Percentiles rank a stretch among this genome's conserved stretches.
These are phyloP conservation scores for Phytophthora fragariaefolia DNA, from an alignment of 352 stramenopile species.

Conservation along the genomic window DNA sequence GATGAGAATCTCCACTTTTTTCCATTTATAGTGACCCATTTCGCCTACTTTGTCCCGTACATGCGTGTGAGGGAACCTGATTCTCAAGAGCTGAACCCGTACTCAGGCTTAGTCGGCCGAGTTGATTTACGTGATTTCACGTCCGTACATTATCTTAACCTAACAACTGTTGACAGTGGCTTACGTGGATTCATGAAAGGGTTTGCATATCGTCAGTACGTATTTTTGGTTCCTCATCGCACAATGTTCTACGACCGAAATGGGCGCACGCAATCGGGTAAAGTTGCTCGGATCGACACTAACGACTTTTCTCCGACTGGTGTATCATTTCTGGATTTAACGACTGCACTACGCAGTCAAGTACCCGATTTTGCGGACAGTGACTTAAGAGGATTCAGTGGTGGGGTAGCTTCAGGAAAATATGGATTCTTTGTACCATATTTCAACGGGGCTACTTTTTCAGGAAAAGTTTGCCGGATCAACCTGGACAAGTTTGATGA, in stretches of 20 bases:
- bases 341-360: conserved; percentile 60
- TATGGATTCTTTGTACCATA: conserved; percentile 85
- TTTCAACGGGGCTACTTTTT: conserved; percentile 72
- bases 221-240: conserved; percentile 71
- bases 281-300: conserved; percentile 77
- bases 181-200: conserved; percentile 72
- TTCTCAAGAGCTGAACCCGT: conserved; percentile 46
- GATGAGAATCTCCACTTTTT: not conserved
- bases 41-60: conserved; percentile 77
- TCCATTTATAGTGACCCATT: conserved; percentile 56
- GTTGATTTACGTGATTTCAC: conserved; percentile 73
- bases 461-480: conserved; percentile 78
- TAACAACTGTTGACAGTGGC: conserved; percentile 52
- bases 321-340: conserved; percentile 65
- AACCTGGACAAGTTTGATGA: conserved; percentile 84
- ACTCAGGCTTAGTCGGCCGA: conserved; percentile 65
- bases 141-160: conserved; percentile 56
- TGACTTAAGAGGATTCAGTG: conserved; percentile 71
- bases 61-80: conserved; percentile 54
- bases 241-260: conserved; percentile 34
- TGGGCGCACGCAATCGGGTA: conserved; percentile 49
- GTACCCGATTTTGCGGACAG: conserved; percentile 68
- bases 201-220: conserved; percentile 79
- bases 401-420: conserved; percentile 73
- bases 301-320: conserved; percentile 59